These are phyloP conservation scores for Ophiocordyceps polyrhachis-furcata DNA, from an alignment of 2,329 filamentous ascomycete species.

Conservation along the genomic window DNA sequence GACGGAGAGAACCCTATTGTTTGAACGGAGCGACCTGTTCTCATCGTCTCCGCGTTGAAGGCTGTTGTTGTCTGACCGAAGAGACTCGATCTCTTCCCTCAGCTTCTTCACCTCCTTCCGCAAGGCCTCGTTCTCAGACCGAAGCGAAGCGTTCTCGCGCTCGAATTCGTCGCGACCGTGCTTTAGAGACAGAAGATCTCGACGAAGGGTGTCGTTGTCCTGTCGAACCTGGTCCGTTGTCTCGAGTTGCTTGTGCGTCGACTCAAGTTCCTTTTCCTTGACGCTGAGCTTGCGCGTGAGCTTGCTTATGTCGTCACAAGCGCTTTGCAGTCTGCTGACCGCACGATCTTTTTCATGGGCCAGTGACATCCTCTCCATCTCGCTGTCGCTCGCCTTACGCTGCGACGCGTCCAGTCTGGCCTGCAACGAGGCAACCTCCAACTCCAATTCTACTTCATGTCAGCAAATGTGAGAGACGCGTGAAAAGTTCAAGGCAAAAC, in stretches of 20 bases:
- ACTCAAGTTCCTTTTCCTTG: conserved; percentile 23
- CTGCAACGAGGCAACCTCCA: conserved; percentile 40
- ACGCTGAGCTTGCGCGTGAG: conserved; percentile 22
- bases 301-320: conserved; percentile 37
- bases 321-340: conserved; percentile 40
- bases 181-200: conserved; percentile 21
- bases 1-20: conserved; percentile 20
- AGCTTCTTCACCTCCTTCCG: conserved; percentile 17
- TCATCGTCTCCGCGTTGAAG: conserved; percentile 25
- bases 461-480: neutral
- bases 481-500: conserved; percentile 7
- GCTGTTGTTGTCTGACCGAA: conserved; percentile 22
- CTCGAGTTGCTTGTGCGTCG: conserved; percentile 21
- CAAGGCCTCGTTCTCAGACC: conserved; percentile 20
- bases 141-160: conserved; percentile 22
- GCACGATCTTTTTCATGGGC: conserved; percentile 47
- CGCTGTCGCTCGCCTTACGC: conserved; percentile 40
- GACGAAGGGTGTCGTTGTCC: conserved; percentile 19
- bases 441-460: conserved; percentile 29
- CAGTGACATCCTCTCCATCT: conserved; percentile 44
- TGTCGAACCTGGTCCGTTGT: conserved; percentile 19
- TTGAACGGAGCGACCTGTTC: conserved; percentile 24
- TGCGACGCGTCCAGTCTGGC: conserved; percentile 42
- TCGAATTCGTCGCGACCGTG: conserved; percentile 18
- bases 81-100: conserved; percentile 20